Conservation (phyloP, 78 protist genomes). For the Dictyostelium intermedium region DNA sequence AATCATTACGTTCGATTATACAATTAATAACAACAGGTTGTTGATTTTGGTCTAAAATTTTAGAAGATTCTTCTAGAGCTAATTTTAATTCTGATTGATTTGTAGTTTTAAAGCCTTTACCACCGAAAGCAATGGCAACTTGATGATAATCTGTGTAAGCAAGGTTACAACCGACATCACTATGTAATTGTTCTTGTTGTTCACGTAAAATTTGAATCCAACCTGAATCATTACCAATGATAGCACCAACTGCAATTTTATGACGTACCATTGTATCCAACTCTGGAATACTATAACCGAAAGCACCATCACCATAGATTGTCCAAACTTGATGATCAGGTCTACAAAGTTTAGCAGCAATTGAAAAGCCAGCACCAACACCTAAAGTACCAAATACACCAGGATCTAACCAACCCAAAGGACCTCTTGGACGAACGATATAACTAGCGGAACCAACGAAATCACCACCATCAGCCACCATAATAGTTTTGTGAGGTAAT, state of each 20-base stretch:
- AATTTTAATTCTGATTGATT: constrained; percentile 14
- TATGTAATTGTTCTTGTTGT: not conserved
- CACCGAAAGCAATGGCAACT: constrained; percentile 83
- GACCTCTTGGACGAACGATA: constrained; percentile 81
- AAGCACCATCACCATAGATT: constrained; percentile 89
- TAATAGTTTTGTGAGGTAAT: constrained; percentile 22
- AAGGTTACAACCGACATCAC: constrained; percentile 77
- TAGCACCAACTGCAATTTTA: constrained; percentile 74
- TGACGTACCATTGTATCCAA: constrained; percentile 84
- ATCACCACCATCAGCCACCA: constrained; percentile 92
- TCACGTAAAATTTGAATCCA: constrained; percentile 87
- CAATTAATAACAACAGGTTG: constrained; percentile 86
- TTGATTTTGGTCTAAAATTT: constrained; percentile 9
- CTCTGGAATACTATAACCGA: constrained; percentile 86
- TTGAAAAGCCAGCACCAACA: constrained; percentile 87
- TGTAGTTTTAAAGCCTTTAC: constrained; percentile 36
- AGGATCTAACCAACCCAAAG: constrained; percentile 90
- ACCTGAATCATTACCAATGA: constrained; percentile 90
- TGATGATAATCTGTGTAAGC: constrained; percentile 70
- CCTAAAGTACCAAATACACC: constrained; percentile 92
- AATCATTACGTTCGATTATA: constrained; percentile 82
- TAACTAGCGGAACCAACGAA: constrained; percentile 88
- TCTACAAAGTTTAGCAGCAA: constrained; percentile 82
- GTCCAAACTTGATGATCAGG: constrained; percentile 88
- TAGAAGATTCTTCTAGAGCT: constrained; percentile 25